Conservation (phyloP, 495 filamentous ascomycete genomes). For the Trichoderma gamsii region DNA sequence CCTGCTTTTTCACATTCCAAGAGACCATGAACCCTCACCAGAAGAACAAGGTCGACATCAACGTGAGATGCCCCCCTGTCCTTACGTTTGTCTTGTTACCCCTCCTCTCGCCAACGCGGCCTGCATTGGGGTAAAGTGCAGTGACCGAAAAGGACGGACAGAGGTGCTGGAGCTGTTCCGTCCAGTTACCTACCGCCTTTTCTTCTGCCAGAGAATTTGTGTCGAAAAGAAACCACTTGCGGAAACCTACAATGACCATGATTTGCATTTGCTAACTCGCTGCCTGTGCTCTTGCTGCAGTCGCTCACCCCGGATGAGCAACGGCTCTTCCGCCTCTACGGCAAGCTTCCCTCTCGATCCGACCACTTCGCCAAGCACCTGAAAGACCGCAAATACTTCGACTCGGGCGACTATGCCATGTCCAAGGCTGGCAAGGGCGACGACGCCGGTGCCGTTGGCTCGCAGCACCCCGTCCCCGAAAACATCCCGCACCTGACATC, state of each 20-base stretch:
- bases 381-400: constrained; percentile 98
- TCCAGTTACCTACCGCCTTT: too few species aligned
- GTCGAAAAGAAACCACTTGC: too few species aligned
- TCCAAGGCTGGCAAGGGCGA: constrained; percentile 97
- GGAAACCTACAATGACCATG: too few species aligned
- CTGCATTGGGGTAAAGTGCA: background rate
- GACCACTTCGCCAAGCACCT: constrained; percentile 97
- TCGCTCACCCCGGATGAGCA: constrained; percentile 87
- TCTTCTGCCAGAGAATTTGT: too few species aligned
- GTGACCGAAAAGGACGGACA: background rate
- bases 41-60: constrained; percentile 94
- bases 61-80: constrained; percentile 51
- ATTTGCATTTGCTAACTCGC: constrained; percentile 16
- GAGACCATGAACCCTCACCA: constrained; percentile 86
- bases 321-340: constrained; percentile 90
- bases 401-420: constrained; percentile 95
- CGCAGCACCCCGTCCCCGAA: constrained; percentile 89
- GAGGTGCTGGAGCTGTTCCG: background rate
- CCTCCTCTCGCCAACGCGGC: background rate
- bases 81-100: constrained; percentile 17
- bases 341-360: constrained; percentile 91
- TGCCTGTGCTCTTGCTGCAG: constrained; percentile 38
- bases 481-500: constrained; percentile 91
- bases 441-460: constrained; percentile 87
- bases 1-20: background rate